Evolutionary conservation across 2,329 filamentous ascomycete species (phyloP), one percentile per base, ranked within the genome.

Genomic region (Rosellinia necatrix): DNA sequence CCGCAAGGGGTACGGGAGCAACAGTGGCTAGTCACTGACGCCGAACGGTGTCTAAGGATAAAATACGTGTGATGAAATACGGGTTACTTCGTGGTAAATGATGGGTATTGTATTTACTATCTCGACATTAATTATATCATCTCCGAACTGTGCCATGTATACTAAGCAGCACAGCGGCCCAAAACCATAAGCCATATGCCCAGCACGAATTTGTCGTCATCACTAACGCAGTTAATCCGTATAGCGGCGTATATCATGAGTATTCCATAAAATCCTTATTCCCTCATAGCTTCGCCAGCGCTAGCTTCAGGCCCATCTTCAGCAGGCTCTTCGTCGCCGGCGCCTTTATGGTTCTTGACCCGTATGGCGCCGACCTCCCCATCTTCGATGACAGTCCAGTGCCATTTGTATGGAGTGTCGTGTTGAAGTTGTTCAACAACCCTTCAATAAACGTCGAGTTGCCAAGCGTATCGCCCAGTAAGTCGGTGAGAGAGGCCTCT

Each of bases 401-500:
- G 15, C 35, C 17, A 32, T 51, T 62, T 10, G 32, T 32, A 22
- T 27, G 59, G 6, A 17, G 17, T 2, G 61, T 64, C 5, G 49
- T 32, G 32, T 72, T 71, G 70, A 71, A 77, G 44, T 76, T 71
- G 7, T 61, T 63, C 3, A 75, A 30, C 3, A 74, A 64, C 15
- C 73, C 67, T 35, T 74, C 69, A 9, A 77, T 63, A 4, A 77
- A 66, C 0, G 75, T 77, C 4, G 67, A 65, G 43, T 78, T 78
- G 3, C 74, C 73, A 7, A 77, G 61, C 1, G 73, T 67, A 10
- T 73, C 73, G 13, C 71, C 74, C 1, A 76, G 52, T 1, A 75
- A 49, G 15, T 74, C 65, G 1, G 71, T 44, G 2, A 77, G 56
- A 1, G 70, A 72, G 2, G 59, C 63, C 7, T 65, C 49, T 1